Conservation (phyloP, 257 asterid genomes). For the Nicotiana knightiana region DNA sequence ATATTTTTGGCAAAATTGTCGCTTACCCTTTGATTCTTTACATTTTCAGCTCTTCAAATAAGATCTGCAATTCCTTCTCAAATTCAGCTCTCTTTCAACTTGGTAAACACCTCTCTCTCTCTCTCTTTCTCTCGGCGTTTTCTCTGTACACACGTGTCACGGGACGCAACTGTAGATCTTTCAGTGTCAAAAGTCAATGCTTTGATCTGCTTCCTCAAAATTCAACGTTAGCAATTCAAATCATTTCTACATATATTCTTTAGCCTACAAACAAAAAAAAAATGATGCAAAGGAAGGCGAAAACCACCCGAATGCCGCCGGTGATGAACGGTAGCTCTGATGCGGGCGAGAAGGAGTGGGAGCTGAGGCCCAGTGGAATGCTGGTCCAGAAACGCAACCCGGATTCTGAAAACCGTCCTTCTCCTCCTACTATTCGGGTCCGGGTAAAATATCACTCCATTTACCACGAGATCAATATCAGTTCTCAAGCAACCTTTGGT, state of each 20-base stretch:
- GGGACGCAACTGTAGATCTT: background rate
- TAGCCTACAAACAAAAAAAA: background rate
- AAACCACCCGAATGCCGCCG: slow-evolving; percentile 6
- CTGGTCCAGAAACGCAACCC: slow-evolving; percentile 38
- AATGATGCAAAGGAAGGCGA: slow-evolving; percentile 26
- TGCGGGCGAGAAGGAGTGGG: slow-evolving; percentile 29
- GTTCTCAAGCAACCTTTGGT: slow-evolving; percentile 47
- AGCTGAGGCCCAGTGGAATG: slow-evolving; percentile 53
- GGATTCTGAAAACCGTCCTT: slow-evolving; percentile 24
- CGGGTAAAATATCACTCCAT: slow-evolving; percentile 38
- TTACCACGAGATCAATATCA: slow-evolving; percentile 35
- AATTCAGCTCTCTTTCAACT: background rate
- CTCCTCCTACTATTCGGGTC: slow-evolving; percentile 37
- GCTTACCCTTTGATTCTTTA: background rate
- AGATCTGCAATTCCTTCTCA: background rate
- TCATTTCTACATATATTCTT: background rate
- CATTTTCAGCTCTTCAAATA: background rate
- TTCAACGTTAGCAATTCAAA: background rate
- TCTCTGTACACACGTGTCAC: background rate
- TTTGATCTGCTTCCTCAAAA: slow-evolving; percentile 4
- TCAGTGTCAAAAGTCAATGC: background rate
- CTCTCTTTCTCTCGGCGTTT: background rate
- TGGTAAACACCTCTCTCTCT: background rate
- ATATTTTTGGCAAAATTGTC: background rate
- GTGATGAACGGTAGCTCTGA: slow-evolving; percentile 3